Base-by-base conservation (phyloP, 2,329 filamentous ascomycete genomes). In the Verticillium albo-atrum region DNA sequence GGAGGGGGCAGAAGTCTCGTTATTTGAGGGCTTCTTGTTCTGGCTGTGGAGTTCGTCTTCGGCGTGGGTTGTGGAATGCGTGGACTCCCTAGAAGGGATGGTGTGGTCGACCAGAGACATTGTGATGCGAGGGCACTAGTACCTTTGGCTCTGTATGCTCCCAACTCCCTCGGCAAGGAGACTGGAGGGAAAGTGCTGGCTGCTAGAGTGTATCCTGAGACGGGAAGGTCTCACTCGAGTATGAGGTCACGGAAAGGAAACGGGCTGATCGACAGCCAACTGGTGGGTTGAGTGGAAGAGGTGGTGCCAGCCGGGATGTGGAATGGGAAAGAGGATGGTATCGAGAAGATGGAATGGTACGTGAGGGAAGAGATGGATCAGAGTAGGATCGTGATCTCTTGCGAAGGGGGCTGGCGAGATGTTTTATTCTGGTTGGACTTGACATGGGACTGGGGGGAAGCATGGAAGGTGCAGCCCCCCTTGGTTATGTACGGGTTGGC, bases 81-180 rank as follows among this genome's bases (percentile, higher is more conserved):
- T 35, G 27, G 55, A 56, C 58, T 62, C 62, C 62, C 62, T 63
- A n/a, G 54, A 35, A 60, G 62, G 63, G 34, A 63, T 59, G 54
- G 60, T 34, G 37, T 62, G 62, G 50, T 58, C 62, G 56, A 62
- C 58, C 60, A 63, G 55, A 58, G 63, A 61, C 63, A 64, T 64
- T 58, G 60, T 62, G 55, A 57, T 32, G 50, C 26, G 30, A 32
- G 30, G 30, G 30, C 30, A 32, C 30, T 32, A 32, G 30, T 9
- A 32, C 30, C 30, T 32, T 32, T 9, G 9, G 30, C 30, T 32
- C 30, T 32, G 30, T 32, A 32, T 32, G 30, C 30, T 32, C 30
- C 30, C 30, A 32, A 12, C 30, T 50, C 42, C 42, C 42, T 50
- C 42, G 20, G 42, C 42, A 23, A 50, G 42, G 42, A 23, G 42